phyloP scores from a whole-genome alignment of 2,329 filamentous ascomycete genomes.

The Talaromyces sp. region DNA sequence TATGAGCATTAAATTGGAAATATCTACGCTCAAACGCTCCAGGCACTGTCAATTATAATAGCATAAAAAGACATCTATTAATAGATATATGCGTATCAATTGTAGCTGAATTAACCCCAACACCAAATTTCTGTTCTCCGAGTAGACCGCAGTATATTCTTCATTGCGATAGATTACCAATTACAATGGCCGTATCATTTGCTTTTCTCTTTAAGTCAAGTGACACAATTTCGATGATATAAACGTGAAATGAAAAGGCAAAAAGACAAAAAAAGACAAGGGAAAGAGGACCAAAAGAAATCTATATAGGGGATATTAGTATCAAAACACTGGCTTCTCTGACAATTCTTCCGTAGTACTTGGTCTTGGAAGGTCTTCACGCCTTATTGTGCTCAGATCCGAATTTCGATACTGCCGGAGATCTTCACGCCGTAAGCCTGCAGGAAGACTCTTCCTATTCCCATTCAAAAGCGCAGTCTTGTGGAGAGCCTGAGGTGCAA shows the following conservation, averaged over 20 bases:
- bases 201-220: neutral
- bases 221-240: neutral
- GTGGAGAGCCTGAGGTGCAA: constrained; percentile 22
- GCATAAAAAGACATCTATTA: no score
- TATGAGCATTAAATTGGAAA: neutral
- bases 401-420: constrained; percentile 33
- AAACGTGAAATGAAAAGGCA: neutral
- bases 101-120: neutral
- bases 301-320: neutral
- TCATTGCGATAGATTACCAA: neutral
- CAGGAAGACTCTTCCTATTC: constrained; percentile 23
- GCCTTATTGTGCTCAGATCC: constrained; percentile 32
- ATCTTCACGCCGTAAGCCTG: constrained; percentile 29
- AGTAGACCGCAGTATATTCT: neutral
- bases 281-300: neutral
- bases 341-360: constrained; percentile 12
- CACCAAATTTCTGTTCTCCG: neutral
- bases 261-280: neutral
- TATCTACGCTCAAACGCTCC: neutral
- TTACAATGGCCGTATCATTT: neutral
- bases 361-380: constrained; percentile 29
- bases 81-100: no score
- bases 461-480: neutral
- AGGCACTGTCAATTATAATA: neutral
- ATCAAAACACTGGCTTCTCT: neutral